Evolutionary conservation across 345 rosid species (phyloP).

Genomic region (Eucalyptus coolabah): DNA sequence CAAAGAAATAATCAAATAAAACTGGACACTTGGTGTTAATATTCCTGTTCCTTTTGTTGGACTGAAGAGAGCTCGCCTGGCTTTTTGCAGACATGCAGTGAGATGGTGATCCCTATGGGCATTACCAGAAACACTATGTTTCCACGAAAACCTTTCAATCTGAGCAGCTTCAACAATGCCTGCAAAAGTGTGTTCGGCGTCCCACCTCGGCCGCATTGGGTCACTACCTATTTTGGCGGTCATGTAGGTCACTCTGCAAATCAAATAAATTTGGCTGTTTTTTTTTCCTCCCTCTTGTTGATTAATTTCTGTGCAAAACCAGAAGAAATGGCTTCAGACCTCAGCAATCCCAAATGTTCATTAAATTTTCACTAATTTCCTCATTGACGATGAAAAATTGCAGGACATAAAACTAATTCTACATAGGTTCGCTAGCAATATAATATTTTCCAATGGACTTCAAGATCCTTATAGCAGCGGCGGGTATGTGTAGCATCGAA

Average conservation of each 20-base stretch:
- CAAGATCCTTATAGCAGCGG: conserved; percentile 47
- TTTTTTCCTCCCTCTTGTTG: neutral
- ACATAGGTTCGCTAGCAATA: conserved; percentile 36
- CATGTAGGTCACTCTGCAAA: conserved; percentile 9
- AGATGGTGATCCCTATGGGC: conserved; percentile 58
- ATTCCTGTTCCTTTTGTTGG: neutral
- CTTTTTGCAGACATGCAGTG: conserved; percentile 40
- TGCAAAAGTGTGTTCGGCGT: conserved; percentile 44
- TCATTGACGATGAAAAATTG: neutral
- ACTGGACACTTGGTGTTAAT: neutral
- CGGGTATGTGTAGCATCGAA: conserved; percentile 15
- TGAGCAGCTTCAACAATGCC: conserved; percentile 7
- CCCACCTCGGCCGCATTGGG: conserved; percentile 62
- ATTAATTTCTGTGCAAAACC: neutral
- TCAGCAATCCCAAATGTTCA: neutral
- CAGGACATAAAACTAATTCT: conserved; percentile 40
- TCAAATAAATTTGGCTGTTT: neutral
- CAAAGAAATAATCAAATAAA: neutral
- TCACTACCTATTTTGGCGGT: conserved; percentile 51
- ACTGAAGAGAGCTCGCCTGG: neutral
- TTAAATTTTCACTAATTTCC: neutral
- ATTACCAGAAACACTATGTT: conserved; percentile 37
- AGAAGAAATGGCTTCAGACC: neutral
- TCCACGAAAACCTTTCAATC: conserved; percentile 30
- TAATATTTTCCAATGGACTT: conserved; percentile 51